Evolutionary conservation across 2,329 filamentous ascomycete genomes (phyloP).

Genomic region (Monilinia fructicola): DNA sequence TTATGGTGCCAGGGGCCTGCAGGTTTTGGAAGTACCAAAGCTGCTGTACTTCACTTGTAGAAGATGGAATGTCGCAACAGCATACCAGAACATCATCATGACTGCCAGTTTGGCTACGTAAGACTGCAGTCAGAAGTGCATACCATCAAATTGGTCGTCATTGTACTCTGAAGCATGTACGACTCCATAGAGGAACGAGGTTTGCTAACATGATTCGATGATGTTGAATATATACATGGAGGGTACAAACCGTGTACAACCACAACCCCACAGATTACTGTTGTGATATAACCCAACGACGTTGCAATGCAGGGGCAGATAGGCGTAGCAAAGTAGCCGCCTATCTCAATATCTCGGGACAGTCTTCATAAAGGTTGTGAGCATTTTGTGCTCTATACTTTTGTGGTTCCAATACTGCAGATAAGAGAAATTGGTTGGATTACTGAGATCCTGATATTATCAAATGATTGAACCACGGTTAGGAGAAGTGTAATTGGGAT

Average conservation of each 20-base stretch:
- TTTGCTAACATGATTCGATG: slow-evolving; percentile 20
- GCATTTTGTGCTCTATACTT: slow-evolving; percentile 18
- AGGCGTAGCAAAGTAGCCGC: slow-evolving; percentile 20
- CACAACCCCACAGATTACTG: slow-evolving; percentile 19
- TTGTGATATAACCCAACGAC: slow-evolving; percentile 19
- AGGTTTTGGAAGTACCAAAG: slow-evolving; percentile 9
- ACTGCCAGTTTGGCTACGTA: neutral
- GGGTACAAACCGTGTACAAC: slow-evolving; percentile 22
- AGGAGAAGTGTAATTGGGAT: slow-evolving; percentile 13
- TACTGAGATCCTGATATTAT: slow-evolving; percentile 6
- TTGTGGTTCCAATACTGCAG: slow-evolving; percentile 13
- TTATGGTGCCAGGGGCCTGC: slow-evolving; percentile 9
- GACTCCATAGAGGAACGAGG: slow-evolving; percentile 13
- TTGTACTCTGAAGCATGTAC: slow-evolving; percentile 15
- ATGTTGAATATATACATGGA: slow-evolving; percentile 9
- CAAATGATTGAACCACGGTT: slow-evolving; percentile 19
- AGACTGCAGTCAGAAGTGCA: slow-evolving; percentile 16
- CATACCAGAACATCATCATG: slow-evolving; percentile 15
- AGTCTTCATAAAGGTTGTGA: slow-evolving; percentile 18
- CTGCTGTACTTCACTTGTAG: slow-evolving; percentile 1
- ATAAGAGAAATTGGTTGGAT: slow-evolving; percentile 20
- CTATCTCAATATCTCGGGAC: slow-evolving; percentile 2
- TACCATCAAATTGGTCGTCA: slow-evolving; percentile 11
- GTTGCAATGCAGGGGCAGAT: slow-evolving; percentile 23
- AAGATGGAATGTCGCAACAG: slow-evolving; percentile 17